Base-by-base conservation (phyloP, 495 filamentous ascomycete species). In the Hypoxylon rickii region DNA sequence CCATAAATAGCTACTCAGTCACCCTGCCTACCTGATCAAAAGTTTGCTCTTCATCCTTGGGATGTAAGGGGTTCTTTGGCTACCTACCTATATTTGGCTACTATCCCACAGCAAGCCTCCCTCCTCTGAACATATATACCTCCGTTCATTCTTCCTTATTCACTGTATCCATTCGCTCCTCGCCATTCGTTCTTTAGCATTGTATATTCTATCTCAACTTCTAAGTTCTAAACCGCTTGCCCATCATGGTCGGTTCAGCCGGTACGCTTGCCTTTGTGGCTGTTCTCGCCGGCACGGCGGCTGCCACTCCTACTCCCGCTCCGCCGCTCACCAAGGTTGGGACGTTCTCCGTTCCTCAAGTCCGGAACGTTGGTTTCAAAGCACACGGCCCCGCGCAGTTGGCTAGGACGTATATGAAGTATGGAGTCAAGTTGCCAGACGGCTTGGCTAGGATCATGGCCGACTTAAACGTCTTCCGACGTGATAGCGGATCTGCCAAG, bases 341-440 rank as follows among this genome's bases (percentile, higher is more conserved):
- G 17, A 53, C 62, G 0, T 63, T 66, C 41, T 63, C 63, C 18
- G 63, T 68, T 18, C 22, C 51, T 22, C 65, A 68, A 44, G 63
- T 68, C 26, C 51, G 51, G 15, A 63, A 61, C 45, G 34, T 43
- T 7, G 70, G 78, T 26, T 76, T 78, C 47, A 65, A 78, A 29
- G 73, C 72, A 22, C 81, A 81, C 44, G 81, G 82, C 17, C 76
- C 77, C 4, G 61, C 70, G n/a, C 82, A 81, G 37, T 55, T 86
- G 22, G 70, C 74, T 22, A 85, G 73, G 64, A 74, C 83, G 17
- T 83, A 83, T 61, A 60, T 74, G 55, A 86, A 86, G 55, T 86
- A 79, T 61, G 75, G 81, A 34, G 76, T 76, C 17, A 44, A 66
- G 44, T 39, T 73, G 5, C 66, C 69, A 18, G 51, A 60, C 12